Base-by-base conservation (phyloP, 805 yeast genomes). In the Cyberlindnera japonica region DNA sequence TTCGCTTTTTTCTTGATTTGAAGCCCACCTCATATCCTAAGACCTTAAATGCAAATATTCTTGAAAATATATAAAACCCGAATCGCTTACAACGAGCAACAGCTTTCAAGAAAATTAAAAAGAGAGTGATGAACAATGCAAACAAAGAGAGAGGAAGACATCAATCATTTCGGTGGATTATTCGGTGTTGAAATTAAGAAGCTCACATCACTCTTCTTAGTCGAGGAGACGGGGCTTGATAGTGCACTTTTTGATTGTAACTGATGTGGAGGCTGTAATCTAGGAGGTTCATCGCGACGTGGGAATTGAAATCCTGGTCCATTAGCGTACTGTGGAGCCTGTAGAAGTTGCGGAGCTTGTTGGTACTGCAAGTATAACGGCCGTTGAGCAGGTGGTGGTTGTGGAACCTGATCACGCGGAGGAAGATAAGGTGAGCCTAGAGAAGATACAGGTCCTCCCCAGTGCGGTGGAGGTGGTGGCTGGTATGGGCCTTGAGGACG, bases 151-250 rank as follows among this genome's bases (percentile, higher is more conserved):
- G 6, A 7, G 29, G n/a, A 26, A 26, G 29, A 26, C 10, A 15
- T 12, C 15, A 17, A 5, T 50, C 55, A 44, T 33, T 46, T 53
- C 17, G 59, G 59, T 17, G 59, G 59, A 32, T 54, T 54, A 19
- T 41, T 51, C 13, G 59, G 60, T 6, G 60, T 55, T 1, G 52
- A 40, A 10, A 55, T 55, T 30, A 55, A 35, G 35, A 55, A 55
- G 34, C 45, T 54, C 9, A 56, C 61, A 37, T 56, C 58, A 14
- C 47, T 33, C 43, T 51, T 55, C 25, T 43, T 35, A 5, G 31
- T 16, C 28, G 20, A 10, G 6, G 33, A 12, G n/a, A 23, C 28
- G 5, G 42, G 42, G 19, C 42, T 35, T 35, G 44, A 15, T 23
- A 36, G 27, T 24, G 47, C 21, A 23, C 37, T 31, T 31, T 40